Conservation (phyloP, 495 filamentous ascomycete species). For the Aspergillus egyptiacus region DNA sequence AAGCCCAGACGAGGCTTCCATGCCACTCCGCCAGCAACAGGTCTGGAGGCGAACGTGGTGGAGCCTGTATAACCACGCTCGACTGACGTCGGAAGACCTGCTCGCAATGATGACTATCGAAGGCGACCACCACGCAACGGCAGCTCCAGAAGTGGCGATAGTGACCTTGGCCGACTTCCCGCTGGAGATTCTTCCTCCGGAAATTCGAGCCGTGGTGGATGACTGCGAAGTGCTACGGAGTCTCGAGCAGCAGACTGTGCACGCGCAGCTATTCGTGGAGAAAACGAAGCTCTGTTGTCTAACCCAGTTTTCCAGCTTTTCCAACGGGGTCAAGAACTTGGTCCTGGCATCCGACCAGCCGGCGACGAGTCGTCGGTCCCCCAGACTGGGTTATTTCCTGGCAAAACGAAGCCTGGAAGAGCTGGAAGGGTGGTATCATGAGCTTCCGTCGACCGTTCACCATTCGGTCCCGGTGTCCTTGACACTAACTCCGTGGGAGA, state of each 20-base stretch:
- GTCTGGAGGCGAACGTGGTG: slow-evolving; percentile 9
- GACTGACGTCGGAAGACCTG: slow-evolving; percentile 7
- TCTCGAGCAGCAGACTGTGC: background rate
- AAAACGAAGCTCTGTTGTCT: slow-evolving; percentile 9
- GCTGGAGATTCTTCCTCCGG: background rate
- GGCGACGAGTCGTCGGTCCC: background rate
- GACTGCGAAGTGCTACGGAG: background rate
- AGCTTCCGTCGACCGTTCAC: background rate
- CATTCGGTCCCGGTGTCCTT: background rate
- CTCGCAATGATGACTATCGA: slow-evolving; percentile 7
- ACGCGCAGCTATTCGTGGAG: slow-evolving; percentile 6
- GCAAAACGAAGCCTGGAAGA: background rate
- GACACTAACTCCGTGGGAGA: background rate
- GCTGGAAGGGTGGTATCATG: background rate
- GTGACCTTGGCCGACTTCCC: background rate
- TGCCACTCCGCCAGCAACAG: slow-evolving; percentile 1
- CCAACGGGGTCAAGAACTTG: background rate
- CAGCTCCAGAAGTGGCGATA: background rate
- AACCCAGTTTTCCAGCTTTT: background rate
- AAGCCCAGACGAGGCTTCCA: background rate
- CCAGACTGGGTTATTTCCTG: background rate
- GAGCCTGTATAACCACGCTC: slow-evolving; percentile 9
- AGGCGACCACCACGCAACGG: background rate
- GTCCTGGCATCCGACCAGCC: background rate
- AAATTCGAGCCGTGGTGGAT: background rate